A percentile compares a stretch with the other conserved stretches of the same genome.
Evolutionary conservation across 202 grass and related monocot genomes (phyloP).

Genomic region (Dendrocalamus latiflorus): DNA sequence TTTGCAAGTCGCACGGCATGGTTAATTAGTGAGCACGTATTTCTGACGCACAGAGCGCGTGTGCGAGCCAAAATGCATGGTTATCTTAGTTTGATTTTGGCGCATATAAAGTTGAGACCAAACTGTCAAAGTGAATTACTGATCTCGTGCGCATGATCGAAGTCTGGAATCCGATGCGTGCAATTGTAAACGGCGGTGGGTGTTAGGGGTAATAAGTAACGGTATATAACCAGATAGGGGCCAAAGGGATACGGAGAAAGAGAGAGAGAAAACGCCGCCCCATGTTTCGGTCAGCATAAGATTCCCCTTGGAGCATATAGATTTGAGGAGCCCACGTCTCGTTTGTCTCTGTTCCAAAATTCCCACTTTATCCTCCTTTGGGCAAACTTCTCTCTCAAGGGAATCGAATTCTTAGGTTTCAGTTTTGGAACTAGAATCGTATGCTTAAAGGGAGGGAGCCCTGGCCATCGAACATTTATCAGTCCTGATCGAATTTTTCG

Average conservation of each 20-base stretch:
- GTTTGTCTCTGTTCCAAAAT: slow-evolving; percentile 29
- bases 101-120: too few species aligned
- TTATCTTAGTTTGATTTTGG: too few species aligned
- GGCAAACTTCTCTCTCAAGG: not conserved
- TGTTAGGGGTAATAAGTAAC: too few species aligned
- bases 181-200: not conserved
- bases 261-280: not conserved
- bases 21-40: too few species aligned
- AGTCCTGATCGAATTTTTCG: not conserved
- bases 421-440: slow-evolving; percentile 26
- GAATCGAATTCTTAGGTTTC: slow-evolving; percentile 37
- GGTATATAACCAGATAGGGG: too few species aligned
- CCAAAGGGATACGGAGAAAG: not conserved
- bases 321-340: slow-evolving; percentile 26
- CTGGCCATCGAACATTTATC: not conserved
- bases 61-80: too few species aligned
- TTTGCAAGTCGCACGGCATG: not conserved
- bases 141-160: not conserved
- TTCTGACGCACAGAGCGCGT: too few species aligned
- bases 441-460: slow-evolving; percentile 6
- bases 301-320: slow-evolving; percentile 16
- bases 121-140: too few species aligned
- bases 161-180: slow-evolving; percentile 16
- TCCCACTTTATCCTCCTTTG: slow-evolving; percentile 10
- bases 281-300: slow-evolving; percentile 10